Percentiles rank a stretch among this genome's conserved stretches.
These are phyloP conservation scores for Lathyrus sativus DNA, from an alignment of 306 rosid species.

Conservation along the genomic window DNA sequence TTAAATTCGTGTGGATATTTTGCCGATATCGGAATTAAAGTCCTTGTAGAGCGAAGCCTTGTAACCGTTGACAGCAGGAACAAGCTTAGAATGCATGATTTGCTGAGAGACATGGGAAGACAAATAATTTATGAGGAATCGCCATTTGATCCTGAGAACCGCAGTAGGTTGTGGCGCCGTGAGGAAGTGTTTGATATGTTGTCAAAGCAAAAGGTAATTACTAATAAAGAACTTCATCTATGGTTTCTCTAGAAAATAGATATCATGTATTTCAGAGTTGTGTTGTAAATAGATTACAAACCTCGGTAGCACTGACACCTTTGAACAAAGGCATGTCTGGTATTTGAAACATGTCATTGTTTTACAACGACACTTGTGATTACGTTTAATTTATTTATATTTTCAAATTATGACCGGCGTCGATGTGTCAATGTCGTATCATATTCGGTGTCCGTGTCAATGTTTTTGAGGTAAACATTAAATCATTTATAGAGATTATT, in stretches of 20 bases:
- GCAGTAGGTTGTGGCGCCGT: constrained; percentile 21
- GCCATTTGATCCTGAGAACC: constrained; percentile 3
- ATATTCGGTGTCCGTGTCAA: no score
- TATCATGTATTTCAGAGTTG: no score
- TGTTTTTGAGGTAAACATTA: no score
- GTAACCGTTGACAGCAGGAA: constrained; percentile 7
- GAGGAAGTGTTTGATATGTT: constrained; percentile 23
- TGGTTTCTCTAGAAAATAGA: not conserved
- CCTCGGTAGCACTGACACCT: no score
- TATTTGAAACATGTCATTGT: no score
- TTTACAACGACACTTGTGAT: no score
- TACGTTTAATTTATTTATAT: no score
- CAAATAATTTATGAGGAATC: constrained; percentile 14
- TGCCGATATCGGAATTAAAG: constrained; percentile 10
- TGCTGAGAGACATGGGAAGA: constrained; percentile 34
- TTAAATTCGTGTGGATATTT: constrained; percentile 12
- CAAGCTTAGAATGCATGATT: constrained; percentile 35
- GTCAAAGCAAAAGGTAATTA: not conserved
- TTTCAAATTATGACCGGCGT: no score
- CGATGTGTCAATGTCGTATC: no score
- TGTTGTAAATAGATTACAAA: no score
- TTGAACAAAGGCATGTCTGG: no score
- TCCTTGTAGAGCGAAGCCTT: constrained; percentile 14
- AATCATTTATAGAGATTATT: no score
- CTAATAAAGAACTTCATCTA: not conserved